Conservation (phyloP, 495 filamentous ascomycete genomes). For the Alectoria sarmentosa region DNA sequence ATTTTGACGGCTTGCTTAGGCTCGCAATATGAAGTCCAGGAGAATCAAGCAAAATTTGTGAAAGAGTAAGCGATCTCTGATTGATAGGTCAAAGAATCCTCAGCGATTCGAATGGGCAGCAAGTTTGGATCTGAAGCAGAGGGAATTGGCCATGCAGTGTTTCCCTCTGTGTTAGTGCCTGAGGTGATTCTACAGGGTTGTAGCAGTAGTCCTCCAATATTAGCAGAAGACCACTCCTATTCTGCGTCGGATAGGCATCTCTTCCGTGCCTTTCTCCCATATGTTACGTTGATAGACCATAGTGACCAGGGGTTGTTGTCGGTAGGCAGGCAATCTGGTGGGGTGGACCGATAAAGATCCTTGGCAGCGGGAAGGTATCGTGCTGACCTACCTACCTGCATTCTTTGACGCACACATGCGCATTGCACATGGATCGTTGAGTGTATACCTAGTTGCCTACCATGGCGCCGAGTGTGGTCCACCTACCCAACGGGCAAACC, state of each 20-base stretch:
- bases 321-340: too few species aligned
- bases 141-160: too few species aligned
- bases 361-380: background rate
- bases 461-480: slow-evolving; percentile 31
- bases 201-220: background rate
- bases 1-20: too few species aligned
- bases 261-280: background rate
- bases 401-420: background rate
- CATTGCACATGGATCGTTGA: background rate
- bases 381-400: background rate
- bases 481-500: slow-evolving; percentile 81
- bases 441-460: background rate
- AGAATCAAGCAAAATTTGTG: too few species aligned
- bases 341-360: background rate
- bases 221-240: background rate
- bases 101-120: background rate
- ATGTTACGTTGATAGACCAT: background rate
- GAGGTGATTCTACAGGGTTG: too few species aligned
- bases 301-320: background rate
- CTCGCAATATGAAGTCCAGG: too few species aligned
- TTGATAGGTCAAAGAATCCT: background rate
- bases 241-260: background rate
- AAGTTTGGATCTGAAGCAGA: too few species aligned
- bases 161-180: too few species aligned
- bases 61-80: too few species aligned